Evolutionary conservation across 441 rosid species (phyloP).

Genomic region (Croton laevigatus): DNA sequence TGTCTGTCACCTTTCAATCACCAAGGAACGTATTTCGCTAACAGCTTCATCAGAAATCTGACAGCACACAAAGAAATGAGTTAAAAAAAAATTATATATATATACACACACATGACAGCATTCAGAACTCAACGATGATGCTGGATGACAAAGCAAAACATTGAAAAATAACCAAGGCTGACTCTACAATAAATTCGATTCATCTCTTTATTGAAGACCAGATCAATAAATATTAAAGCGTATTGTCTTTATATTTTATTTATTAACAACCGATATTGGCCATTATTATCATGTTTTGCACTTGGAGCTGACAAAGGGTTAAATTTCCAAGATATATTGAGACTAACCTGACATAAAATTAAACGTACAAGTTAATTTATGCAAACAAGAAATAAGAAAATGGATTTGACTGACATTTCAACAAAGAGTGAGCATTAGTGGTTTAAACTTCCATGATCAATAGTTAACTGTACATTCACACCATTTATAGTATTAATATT

Average conservation of each 20-base stretch:
- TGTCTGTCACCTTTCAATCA: slow-evolving; percentile 63
- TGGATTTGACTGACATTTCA: background rate
- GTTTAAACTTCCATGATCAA: background rate
- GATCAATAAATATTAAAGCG: background rate
- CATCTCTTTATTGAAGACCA: background rate
- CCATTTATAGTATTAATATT: background rate
- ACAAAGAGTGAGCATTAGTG: background rate
- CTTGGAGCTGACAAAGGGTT: background rate
- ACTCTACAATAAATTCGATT: background rate
- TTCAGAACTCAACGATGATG: background rate
- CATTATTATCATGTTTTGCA: too few relatives aligned
- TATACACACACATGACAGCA: background rate
- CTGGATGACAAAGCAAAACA: background rate
- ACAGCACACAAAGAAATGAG: slow-evolving; percentile 24
- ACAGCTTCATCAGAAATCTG: slow-evolving; percentile 94
- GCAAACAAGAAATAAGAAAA: background rate
- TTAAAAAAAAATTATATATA: background rate
- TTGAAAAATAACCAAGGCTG: background rate
- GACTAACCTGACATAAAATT: background rate
- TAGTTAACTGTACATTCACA: background rate
- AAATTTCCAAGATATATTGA: background rate
- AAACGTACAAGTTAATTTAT: background rate
- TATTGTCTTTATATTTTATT: too few relatives aligned
- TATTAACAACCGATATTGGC: too few relatives aligned
- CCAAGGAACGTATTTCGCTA: slow-evolving; percentile 61